phyloP scores from a whole-genome alignment of 2,329 filamentous ascomycete genomes.

The Ophiostoma himal-ulmi region DNA sequence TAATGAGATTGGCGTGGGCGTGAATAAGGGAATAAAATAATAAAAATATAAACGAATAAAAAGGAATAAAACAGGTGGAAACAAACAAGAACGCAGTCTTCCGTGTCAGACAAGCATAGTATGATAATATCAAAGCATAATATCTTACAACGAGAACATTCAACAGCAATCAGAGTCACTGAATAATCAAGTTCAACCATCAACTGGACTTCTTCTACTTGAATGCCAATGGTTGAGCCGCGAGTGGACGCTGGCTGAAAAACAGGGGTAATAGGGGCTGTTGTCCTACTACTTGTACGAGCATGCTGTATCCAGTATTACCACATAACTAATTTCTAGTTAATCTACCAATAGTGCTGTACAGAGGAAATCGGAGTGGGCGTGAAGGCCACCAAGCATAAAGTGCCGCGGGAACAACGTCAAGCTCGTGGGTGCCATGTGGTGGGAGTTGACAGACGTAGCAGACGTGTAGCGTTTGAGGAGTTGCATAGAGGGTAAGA shows the following conservation, averaged over 20 bases:
- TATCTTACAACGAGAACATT: neutral
- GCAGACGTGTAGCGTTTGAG: neutral
- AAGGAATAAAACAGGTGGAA: neutral
- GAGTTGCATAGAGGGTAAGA: neutral
- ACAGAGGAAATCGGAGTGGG: neutral
- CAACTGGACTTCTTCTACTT: neutral
- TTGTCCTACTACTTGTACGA: neutral
- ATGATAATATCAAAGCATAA: neutral
- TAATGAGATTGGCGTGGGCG: neutral
- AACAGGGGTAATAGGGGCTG: neutral
- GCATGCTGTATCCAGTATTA: neutral
- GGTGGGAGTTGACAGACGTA: neutral
- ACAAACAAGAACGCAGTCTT: neutral
- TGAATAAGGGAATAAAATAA: neutral
- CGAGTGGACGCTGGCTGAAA: neutral
- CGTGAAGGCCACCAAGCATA: neutral
- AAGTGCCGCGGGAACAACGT: neutral
- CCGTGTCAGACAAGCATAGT: neutral
- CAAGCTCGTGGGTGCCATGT: neutral
- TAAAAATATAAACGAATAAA: neutral
- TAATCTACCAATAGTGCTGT: neutral
- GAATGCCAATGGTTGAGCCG: constrained; percentile 3
- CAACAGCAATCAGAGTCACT: neutral
- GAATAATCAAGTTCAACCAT: neutral
- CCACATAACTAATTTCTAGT: neutral